Conservation (phyloP, 257 asterid species). For the Solanum piurae region DNA sequence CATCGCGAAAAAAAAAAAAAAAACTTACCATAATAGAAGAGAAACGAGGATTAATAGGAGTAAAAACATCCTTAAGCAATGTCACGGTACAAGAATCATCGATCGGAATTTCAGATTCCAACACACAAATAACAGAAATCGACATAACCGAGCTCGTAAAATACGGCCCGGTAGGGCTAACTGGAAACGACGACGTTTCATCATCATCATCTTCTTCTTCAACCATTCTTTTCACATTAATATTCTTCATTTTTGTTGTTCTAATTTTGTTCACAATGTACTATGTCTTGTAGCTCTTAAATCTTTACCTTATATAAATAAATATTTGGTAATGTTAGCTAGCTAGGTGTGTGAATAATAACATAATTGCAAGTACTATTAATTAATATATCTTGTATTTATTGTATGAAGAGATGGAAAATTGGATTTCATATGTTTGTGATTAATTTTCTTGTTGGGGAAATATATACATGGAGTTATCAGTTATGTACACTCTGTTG, state of each 20-base stretch:
- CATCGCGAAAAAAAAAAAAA: no score
- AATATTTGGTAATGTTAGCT: not conserved
- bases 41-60: constrained; percentile 28
- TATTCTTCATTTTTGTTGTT: not conserved
- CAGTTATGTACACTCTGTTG: no score
- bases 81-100: constrained; percentile 11
- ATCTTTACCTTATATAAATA: not conserved
- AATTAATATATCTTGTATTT: not conserved
- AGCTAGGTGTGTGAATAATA: not conserved
- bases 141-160: constrained; percentile 23
- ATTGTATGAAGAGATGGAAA: not conserved
- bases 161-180: constrained; percentile 32
- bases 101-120: constrained; percentile 19
- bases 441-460: not conserved
- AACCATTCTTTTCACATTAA: not conserved
- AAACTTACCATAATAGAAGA: constrained; percentile 35
- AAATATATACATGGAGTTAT: not conserved
- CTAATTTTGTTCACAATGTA: not conserved
- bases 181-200: constrained; percentile 3
- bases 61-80: constrained; percentile 13
- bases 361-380: not conserved
- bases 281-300: not conserved
- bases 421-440: not conserved
- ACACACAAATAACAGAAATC: constrained; percentile 14
- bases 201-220: not conserved